These are phyloP conservation scores for Grigorovia transvaalensis DNA, from an alignment of 805 yeast genomes.

Conservation along the genomic window DNA sequence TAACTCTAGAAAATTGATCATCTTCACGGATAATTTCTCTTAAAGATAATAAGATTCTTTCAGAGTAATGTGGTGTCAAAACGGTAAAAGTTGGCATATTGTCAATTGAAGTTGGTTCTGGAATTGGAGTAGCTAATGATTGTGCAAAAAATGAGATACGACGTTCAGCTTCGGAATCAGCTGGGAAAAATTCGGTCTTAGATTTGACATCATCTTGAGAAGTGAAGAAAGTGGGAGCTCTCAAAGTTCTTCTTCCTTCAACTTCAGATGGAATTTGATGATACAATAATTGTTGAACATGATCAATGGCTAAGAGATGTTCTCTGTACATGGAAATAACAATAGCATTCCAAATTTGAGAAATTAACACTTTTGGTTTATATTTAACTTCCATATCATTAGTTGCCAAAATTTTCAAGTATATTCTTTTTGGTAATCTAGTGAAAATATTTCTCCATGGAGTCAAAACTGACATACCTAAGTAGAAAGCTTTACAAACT, in stretches of 20 bases:
- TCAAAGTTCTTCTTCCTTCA: constrained; percentile 93
- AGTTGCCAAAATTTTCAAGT: constrained; percentile 92
- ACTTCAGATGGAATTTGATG: constrained; percentile 97
- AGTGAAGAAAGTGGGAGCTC: constrained; percentile 97
- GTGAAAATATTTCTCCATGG: constrained; percentile 99
- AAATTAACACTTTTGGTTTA: constrained; percentile 94
- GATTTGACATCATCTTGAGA: constrained; percentile 86
- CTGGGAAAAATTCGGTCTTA: constrained; percentile 93
- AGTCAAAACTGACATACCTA: constrained; percentile 96
- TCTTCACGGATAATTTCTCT: constrained; percentile 96
- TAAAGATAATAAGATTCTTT: constrained; percentile 80
- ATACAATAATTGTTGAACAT: constrained; percentile 90
- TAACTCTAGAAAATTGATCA: constrained; percentile 90
- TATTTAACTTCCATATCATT: constrained; percentile 98
- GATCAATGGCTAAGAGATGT: constrained; percentile 94
- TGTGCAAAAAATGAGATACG: constrained; percentile 99
- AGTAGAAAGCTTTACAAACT: constrained; percentile 92
- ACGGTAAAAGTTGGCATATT: constrained; percentile 99
- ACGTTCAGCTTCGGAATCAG: constrained; percentile 96
- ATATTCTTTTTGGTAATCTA: constrained; percentile 95
- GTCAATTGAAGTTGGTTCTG: constrained; percentile 96
- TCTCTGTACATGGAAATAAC: constrained; percentile 99
- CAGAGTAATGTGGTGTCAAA: constrained; percentile 90
- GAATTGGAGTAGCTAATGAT: constrained; percentile 94
- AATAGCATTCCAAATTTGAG: constrained; percentile 98